These are phyloP conservation scores for Trichomonascaceae sp. DNA, from an alignment of 1,139 yeast genomes.

Conservation along the genomic window DNA sequence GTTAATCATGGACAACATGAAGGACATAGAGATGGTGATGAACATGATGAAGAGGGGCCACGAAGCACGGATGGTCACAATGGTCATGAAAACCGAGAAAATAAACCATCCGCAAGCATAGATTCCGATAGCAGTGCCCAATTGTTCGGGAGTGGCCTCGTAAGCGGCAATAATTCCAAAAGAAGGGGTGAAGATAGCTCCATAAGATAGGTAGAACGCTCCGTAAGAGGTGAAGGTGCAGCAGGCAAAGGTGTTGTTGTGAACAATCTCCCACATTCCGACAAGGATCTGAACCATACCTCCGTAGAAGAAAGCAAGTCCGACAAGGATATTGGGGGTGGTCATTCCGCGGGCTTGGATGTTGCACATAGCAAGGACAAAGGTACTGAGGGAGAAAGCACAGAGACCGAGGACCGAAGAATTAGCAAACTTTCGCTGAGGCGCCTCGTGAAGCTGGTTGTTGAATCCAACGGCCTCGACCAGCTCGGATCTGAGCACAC, in stretches of 20 bases:
- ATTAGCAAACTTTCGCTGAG: conserved; percentile 61
- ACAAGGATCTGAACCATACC: conserved; percentile 64
- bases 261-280: conserved; percentile 57
- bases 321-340: conserved; percentile 43
- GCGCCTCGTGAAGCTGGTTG: conserved; percentile 49
- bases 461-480: conserved; percentile 52
- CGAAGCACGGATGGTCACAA: conserved; percentile 67
- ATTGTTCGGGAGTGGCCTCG: conserved; percentile 25
- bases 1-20: conserved; percentile 51
- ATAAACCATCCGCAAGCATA: conserved; percentile 66
- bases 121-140: conserved; percentile 52
- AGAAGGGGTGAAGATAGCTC: conserved; percentile 53
- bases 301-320: conserved; percentile 71
- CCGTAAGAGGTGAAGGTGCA: conserved; percentile 68
- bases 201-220: conserved; percentile 73
- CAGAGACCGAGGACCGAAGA: conserved; percentile 82
- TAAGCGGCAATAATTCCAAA: conserved; percentile 58
- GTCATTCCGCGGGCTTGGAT: conserved; percentile 43
- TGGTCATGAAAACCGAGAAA: conserved; percentile 52
- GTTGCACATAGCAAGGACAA: conserved; percentile 55
- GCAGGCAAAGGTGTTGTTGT: conserved; percentile 80
- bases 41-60: conserved; percentile 59
- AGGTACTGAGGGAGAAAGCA: conserved; percentile 74
- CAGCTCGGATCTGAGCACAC: conserved; percentile 47
- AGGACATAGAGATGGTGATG: conserved; percentile 50